Percentiles rank a stretch among this genome's conserved stretches.
These are phyloP conservation scores for Kalanchoe fedtschenkoi DNA, from an alignment of 164 flowering plant genomes.

Conservation along the genomic window DNA sequence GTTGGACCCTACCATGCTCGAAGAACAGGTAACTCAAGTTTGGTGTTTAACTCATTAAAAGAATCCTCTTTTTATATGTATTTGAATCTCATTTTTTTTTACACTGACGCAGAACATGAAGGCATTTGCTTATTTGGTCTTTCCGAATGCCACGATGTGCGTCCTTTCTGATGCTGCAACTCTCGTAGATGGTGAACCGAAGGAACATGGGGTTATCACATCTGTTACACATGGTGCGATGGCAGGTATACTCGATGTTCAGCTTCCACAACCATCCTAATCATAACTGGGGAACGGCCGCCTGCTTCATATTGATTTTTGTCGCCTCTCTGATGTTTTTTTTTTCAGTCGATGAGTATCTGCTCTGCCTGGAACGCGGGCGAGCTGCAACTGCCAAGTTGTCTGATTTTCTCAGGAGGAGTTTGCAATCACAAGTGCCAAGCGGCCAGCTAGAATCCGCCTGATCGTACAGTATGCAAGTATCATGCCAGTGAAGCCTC, in stretches of 20 bases:
- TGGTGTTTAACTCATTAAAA: too few relatives aligned
- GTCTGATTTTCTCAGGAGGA: conserved; percentile 65
- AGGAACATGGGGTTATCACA: conserved; percentile 65
- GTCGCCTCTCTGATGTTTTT: conserved; percentile 9
- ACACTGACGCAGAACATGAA: conserved; percentile 46
- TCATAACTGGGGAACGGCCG: not conserved
- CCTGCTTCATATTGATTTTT: not conserved
- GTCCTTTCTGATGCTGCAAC: conserved; percentile 40
- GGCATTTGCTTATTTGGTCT: conserved; percentile 64
- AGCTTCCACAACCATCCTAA: not conserved
- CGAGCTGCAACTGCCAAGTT: too few relatives aligned
- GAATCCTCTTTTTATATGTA: too few relatives aligned
- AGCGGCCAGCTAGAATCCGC: conserved; percentile 22
- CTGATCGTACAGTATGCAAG: conserved; percentile 8
- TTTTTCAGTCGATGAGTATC: conserved; percentile 62
- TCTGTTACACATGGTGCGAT: conserved; percentile 75
- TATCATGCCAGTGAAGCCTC: not conserved
- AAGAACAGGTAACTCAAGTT: conserved; percentile 75
- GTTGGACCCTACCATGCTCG: conserved; percentile 77
- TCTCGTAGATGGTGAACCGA: conserved; percentile 31
- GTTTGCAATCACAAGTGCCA: conserved; percentile 30
- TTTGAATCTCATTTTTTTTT: too few relatives aligned
- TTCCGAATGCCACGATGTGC: conserved; percentile 54
- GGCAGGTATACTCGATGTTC: conserved; percentile 48
- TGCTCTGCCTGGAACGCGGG: conserved; percentile 57